Percentiles rank a stretch among this genome's conserved stretches.
These are phyloP conservation scores for Cladosporium sphaerospermum DNA, from an alignment of 2,329 filamentous ascomycete genomes.

Conservation along the genomic window DNA sequence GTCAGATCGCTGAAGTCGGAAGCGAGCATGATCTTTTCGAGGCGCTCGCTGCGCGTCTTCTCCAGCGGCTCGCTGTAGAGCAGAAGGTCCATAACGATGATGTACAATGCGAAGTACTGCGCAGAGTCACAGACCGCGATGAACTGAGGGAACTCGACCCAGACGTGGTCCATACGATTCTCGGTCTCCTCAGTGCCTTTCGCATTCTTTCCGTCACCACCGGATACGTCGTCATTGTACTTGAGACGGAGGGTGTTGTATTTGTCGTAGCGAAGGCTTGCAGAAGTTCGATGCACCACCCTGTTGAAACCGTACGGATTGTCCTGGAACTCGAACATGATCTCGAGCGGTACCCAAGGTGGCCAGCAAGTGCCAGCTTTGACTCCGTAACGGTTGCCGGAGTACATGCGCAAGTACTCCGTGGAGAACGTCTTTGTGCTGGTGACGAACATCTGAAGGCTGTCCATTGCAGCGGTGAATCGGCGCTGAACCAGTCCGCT, in stretches of 20 bases:
- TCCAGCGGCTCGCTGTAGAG: conserved; percentile 95
- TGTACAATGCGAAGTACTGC: conserved; percentile 96
- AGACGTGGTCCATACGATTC: conserved; percentile 85
- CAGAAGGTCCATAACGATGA: conserved; percentile 91
- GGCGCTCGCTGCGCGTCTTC: conserved; percentile 88
- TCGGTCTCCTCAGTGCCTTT: conserved; percentile 43
- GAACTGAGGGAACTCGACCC: conserved; percentile 92
- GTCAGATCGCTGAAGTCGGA: conserved; percentile 97
- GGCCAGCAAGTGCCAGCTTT: conserved; percentile 84
- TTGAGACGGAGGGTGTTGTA: conserved; percentile 96
- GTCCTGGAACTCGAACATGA: conserved; percentile 92
- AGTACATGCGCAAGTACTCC: conserved; percentile 84
- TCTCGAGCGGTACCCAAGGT: conserved; percentile 95
- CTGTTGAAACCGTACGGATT: conserved; percentile 97
- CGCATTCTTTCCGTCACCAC: conserved; percentile 45
- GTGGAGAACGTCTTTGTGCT: conserved; percentile 85
- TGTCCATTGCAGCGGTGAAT: conserved; percentile 93
- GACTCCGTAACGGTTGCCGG: conserved; percentile 86
- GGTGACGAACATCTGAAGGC: conserved; percentile 95
- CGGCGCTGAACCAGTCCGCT: conserved; percentile 91
- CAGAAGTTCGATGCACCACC: conserved; percentile 94
- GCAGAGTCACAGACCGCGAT: conserved; percentile 93
- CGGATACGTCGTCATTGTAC: conserved; percentile 88
- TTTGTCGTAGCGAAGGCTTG: conserved; percentile 90
- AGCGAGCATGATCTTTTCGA: conserved; percentile 98